Evolutionary conservation across 2,329 filamentous ascomycete species (phyloP), one percentile per base, ranked within the genome.

Genomic region (Colletotrichum sidae): DNA sequence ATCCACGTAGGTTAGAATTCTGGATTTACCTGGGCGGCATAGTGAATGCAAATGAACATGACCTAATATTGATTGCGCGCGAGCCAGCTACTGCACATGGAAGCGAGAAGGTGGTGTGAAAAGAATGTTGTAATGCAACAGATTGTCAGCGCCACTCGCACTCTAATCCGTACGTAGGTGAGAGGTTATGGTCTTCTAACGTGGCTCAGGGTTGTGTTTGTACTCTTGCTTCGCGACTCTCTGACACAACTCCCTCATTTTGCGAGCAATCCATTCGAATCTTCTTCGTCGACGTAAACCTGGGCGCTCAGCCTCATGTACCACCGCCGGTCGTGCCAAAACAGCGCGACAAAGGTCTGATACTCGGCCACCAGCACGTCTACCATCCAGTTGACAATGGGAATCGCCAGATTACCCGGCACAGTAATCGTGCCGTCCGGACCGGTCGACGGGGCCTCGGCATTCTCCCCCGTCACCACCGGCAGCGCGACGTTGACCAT

Each of bases 221-320:
- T 67, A 60, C 4, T 67, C 56, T 8, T 44, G 49, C 2, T 46
- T 66, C 71, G 75, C 74, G 6, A 83, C 79, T 62, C 82, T 75
- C 55, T 76, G 73, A 60, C 77, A 79, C 12, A 86, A 50, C 42
- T 80, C 76, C 73, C 86, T 85, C 71, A 96, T 75, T 8, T 85
- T 79, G 55, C 81, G 73, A 0, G 84, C 92, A 4, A 85, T 84
- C 86, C 87, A 92, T 74, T 90, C 86, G 73, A 96, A 76, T 97
- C 94, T 11, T 83, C 83, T 69, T 90, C 75, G 34, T 93, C 92
- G n/a, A 97, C 78, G 74, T 96, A 98, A 0, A 96, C 85, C 81
- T 97, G 94, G 12, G 87, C 92, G 73, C 91, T 94, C 52, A 97
- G 72, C 53, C 95, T 81, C 0, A 85, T 82, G 91, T 91, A 97